Percentiles rank a stretch among this genome's conserved stretches.
phyloP scores from a whole-genome alignment of 2,329 filamentous ascomycete species.

The Verticillium klebahnii region DNA sequence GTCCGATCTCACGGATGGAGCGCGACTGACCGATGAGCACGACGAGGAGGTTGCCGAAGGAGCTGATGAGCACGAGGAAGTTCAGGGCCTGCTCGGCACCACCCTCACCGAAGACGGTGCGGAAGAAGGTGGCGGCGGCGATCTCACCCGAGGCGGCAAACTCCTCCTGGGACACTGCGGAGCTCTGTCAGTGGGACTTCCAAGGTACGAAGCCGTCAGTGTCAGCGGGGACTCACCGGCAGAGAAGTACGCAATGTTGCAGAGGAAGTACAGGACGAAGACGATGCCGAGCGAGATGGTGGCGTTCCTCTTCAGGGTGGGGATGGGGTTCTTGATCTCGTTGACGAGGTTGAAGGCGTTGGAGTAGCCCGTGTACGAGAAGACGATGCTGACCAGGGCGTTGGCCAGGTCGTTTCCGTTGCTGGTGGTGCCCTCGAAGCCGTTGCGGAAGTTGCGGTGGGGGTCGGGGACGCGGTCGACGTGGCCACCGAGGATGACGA shows the following conservation, averaged over 20 bases:
- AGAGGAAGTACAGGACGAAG: conserved; percentile 51
- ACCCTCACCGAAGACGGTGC: conserved; percentile 47
- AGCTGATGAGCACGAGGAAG: conserved; percentile 50
- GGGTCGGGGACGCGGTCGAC: conserved; percentile 25
- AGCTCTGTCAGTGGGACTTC: neutral
- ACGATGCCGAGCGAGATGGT: conserved; percentile 46
- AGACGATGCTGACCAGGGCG: conserved; percentile 54
- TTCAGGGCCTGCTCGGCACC: conserved; percentile 49
- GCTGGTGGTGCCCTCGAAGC: conserved; percentile 27
- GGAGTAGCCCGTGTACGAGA: conserved; percentile 51
- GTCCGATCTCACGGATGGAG: conserved; percentile 55
- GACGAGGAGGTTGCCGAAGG: conserved; percentile 55
- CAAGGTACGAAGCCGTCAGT: neutral
- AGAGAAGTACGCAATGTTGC: conserved; percentile 56
- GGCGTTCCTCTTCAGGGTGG: conserved; percentile 45
- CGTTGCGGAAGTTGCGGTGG: conserved; percentile 27
- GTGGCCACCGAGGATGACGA: conserved; percentile 51
- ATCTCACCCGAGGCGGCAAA: conserved; percentile 48
- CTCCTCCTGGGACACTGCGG: conserved; percentile 43
- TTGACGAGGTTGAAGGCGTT: conserved; percentile 61
- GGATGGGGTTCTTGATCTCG: conserved; percentile 57
- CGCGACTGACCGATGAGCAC: conserved; percentile 51
- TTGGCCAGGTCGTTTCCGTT: conserved; percentile 32
- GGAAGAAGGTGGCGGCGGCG: conserved; percentile 55
- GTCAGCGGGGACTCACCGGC: conserved; percentile 28